Base-by-base conservation (phyloP, 2,329 filamentous ascomycete species). In the Gliomastix tumulicola region DNA sequence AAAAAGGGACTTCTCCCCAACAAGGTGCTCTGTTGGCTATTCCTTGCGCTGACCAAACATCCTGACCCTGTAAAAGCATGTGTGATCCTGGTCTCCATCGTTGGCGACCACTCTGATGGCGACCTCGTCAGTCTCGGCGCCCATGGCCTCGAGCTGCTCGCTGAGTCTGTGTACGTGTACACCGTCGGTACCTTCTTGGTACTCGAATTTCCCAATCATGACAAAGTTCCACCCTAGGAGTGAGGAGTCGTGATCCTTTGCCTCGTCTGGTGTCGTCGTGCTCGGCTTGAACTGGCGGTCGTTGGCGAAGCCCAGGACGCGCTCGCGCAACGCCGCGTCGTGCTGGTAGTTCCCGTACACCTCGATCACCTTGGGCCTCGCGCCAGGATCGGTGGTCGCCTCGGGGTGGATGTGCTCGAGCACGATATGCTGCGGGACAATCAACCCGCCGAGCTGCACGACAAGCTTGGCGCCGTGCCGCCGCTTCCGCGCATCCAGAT, bases 401-500 rank as follows among this genome's bases (percentile, higher is more conserved):
- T 66, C 65, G 7, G 70, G 68, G 3, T 77, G 63, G 38, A 87
- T 79, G 54, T 89, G 83, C 51, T 90, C 85, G 30, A 90, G 56
- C 2, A 85, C 76, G 3, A 90, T 53, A 46, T 87, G 72, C 46
- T 81, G 74, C 0, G 84, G 83, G 21, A 81, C 68, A 38, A 89
- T 69, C 6, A 60, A 55, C 22, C 70, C 57, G 22, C 71, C 66
- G 15, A 82, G 68, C 28, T 76, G 58, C 15, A 94, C 74, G 8
- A 74, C 75, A 13, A 97, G 63, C 36, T 78, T 74, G 3, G 79
- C 76, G 25, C 78, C 76, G 34, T 71, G 68, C 7, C 68, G 67
- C 13, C 55, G 51, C 10, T 59, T 58, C 13, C 62, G 60, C 12
- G 55, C 55, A 34, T 68, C 61, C 10, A 51, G 44, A 1, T 62